Conservation (phyloP, 169 alveolate genomes). For the Plasmodium blacklocki region DNA sequence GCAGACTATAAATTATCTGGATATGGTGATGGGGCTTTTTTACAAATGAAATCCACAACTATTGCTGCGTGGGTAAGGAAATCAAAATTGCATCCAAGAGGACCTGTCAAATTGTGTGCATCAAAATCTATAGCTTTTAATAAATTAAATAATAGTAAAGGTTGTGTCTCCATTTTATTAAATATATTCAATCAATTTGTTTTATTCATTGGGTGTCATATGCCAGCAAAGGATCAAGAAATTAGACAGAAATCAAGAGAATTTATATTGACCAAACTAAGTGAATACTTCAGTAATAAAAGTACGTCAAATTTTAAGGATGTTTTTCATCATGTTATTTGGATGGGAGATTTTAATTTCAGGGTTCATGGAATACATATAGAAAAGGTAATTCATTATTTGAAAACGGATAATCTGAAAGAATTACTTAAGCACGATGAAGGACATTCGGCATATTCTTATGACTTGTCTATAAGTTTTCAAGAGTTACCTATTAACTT, state of each 20-base stretch:
- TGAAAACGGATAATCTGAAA: constrained; percentile 54
- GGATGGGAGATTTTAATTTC: constrained; percentile 92
- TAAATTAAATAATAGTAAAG: constrained; percentile 88
- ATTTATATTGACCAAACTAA: constrained; percentile 77
- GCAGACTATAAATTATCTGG: constrained; percentile 88
- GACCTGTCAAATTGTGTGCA: constrained; percentile 77
- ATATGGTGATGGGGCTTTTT: constrained; percentile 89
- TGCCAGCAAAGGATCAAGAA: constrained; percentile 86
- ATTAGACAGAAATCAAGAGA: constrained; percentile 83
- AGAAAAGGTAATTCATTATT: constrained; percentile 71
- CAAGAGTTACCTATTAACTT: constrained; percentile 85
- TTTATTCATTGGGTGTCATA: constrained; percentile 89
- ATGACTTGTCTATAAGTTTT: constrained; percentile 79
- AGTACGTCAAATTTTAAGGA: constrained; percentile 81
- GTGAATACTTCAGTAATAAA: constrained; percentile 81
- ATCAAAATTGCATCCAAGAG: constrained; percentile 74
- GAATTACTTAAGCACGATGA: constrained; percentile 70
- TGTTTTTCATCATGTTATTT: constrained; percentile 90
- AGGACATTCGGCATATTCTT: constrained; percentile 29
- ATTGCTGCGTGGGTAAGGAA: constrained; percentile 82
- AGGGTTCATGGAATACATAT: constrained; percentile 74
- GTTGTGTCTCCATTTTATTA: constrained; percentile 86
- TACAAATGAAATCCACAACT: constrained; percentile 87
- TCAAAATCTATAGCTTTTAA: constrained; percentile 80
- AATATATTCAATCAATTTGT: constrained; percentile 80